A percentile compares a stretch with the other conserved stretches of the same genome.
phyloP scores from a whole-genome alignment of 805 yeast genomes.

The Ogataea ramenticola region DNA sequence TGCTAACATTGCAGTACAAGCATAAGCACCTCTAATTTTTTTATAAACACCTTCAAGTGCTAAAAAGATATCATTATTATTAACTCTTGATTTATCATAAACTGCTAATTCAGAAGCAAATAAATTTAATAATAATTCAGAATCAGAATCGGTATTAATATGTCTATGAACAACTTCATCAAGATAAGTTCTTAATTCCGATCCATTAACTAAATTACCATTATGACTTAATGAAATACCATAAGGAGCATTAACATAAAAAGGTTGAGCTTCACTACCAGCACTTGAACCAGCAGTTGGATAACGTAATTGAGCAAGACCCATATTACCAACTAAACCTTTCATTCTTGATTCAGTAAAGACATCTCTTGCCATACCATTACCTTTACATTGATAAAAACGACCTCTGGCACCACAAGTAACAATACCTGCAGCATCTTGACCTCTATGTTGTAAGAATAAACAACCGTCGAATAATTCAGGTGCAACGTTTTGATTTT shows the following conservation, averaged over 20 bases:
- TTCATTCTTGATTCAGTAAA: conserved; percentile 77
- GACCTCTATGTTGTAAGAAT: conserved; percentile 95
- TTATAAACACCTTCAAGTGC: conserved; percentile 81
- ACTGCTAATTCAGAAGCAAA: conserved; percentile 90
- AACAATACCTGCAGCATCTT: conserved; percentile 98
- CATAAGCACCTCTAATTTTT: conserved; percentile 91
- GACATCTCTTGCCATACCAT: conserved; percentile 97
- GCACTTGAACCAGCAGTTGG: conserved; percentile 98
- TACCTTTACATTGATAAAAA: conserved; percentile 95
- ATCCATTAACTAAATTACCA: conserved; percentile 90
- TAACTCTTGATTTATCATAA: conserved; percentile 88
- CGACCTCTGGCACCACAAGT: conserved; percentile 94
- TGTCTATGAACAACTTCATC: conserved; percentile 96
- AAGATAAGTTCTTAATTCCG: conserved; percentile 65
- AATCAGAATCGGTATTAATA: conserved; percentile 94
- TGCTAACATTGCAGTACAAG: conserved; percentile 90
- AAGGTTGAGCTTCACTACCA: conserved; percentile 96
- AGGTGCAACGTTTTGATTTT: conserved; percentile 66
- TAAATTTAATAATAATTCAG: conserved; percentile 81
- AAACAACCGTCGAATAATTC: conserved; percentile 89
- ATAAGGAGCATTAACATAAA: conserved; percentile 94
- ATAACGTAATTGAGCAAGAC: conserved; percentile 88
- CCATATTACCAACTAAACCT: conserved; percentile 88
- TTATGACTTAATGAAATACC: conserved; percentile 89
- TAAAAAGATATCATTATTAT: conserved; percentile 78